phyloP scores from a whole-genome alignment of 1,284 basidiomycete species.

The Pholiota adiposa region DNA sequence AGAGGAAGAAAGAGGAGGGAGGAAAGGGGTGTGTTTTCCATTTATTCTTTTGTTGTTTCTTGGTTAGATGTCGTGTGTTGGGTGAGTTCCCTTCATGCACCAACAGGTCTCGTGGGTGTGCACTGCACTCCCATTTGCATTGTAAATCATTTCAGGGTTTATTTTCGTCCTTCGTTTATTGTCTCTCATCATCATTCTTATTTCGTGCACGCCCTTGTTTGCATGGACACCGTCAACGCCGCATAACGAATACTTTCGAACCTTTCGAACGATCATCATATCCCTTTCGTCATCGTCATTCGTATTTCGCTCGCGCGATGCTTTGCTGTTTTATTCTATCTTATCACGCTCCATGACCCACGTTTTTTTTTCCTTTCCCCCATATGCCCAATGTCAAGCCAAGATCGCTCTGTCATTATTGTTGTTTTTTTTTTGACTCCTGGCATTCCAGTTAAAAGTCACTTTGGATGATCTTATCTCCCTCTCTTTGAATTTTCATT shows the following conservation, averaged over 20 bases:
- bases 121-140: background rate
- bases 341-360: too few relatives aligned
- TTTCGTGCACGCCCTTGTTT: background rate
- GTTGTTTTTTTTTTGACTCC: background rate
- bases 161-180: background rate
- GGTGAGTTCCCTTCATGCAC: too few relatives aligned
- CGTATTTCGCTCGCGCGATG: background rate
- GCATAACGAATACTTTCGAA: background rate
- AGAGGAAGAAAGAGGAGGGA: background rate
- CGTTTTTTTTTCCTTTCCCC: background rate
- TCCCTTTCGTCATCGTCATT: background rate
- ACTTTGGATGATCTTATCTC: background rate
- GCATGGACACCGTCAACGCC: background rate
- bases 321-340: background rate
- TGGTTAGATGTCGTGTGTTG: background rate
- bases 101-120: too few relatives aligned
- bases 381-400: background rate
- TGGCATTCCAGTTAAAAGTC: background rate
- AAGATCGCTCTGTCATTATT: background rate
- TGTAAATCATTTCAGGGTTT: constrained; percentile 1
- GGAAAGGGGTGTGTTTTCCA: background rate
- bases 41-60: background rate
- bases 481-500: background rate
- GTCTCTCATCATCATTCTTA: background rate
- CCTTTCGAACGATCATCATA: background rate